Base-by-base conservation (phyloP, 139 green algal species). In the Pleodorina starrii region DNA sequence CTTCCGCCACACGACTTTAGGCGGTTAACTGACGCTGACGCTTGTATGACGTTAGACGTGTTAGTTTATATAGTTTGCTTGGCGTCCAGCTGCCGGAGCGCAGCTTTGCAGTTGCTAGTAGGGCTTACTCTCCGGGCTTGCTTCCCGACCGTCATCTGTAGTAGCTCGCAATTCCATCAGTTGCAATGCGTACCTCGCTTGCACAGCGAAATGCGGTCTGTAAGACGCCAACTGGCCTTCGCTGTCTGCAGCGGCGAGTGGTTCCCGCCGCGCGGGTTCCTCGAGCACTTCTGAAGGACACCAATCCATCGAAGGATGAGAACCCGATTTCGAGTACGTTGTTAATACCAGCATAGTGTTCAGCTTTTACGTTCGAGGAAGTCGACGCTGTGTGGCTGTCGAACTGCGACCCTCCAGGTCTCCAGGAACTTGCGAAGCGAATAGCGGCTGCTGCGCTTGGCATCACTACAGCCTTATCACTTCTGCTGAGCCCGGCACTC, bases 401-500 rank as follows among this genome's bases (percentile, higher is more conserved):
- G 14, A 23, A 16, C 29, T 23, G 63, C 63, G 29, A 73, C 25
- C 27, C 36, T 66, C 19, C 54, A 86, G 80, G 40, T 32, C 42
- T 75, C 2, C 5, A 43, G 29, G 29, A 59, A 5, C 4, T 75
- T 1, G 43, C n/a, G 12, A 88, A 88, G 44, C 44, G 44, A 10
- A 25, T 88, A 12, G 66, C 35, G 1, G 21, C 63, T 5, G 82
- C 44, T 29, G 66, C 66, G 5, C 36, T 88, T 1, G 82, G 63
- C 9, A 80, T 63, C 2, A 51, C 63, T 0, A 69, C 82, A 1
- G 82, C 82, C 1, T n/a, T 88, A 0, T 78, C 57, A 6, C 32
- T 88, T 10, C 29, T 88, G 1, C 68, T 88, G 17, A 88, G 82
- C 82, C 66, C 66, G 12, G 66, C 81, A 21, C 14, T 88, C 6